Evolutionary conservation across 805 yeast genomes (phyloP).

Genomic region (Komagataella pastoris): DNA sequence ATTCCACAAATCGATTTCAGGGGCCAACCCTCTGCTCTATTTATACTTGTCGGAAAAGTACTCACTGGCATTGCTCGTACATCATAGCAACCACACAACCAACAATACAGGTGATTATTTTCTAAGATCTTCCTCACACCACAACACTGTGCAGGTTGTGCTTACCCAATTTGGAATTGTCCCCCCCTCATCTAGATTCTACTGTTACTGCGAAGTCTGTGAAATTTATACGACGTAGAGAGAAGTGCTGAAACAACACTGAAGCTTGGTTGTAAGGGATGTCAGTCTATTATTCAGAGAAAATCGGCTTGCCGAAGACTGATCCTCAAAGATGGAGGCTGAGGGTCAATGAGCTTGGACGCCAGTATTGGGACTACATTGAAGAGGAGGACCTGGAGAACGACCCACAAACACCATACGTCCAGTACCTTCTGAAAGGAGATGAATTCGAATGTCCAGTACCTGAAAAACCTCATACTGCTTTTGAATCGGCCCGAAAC

Average conservation of each 20-base stretch:
- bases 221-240: no score
- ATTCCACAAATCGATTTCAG: background rate
- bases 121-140: background rate
- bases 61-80: background rate
- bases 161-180: background rate
- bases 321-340: constrained; percentile 71
- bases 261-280: background rate
- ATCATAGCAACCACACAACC: background rate
- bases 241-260: no score
- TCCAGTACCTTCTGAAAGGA: constrained; percentile 38
- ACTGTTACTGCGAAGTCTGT: no score
- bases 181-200: no score
- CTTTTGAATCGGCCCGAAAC: constrained; percentile 47
- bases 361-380: constrained; percentile 70
- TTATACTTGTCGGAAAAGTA: background rate
- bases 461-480: constrained; percentile 15
- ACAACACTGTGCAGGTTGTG: background rate
- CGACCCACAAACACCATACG: constrained; percentile 40
- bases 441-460: constrained; percentile 14
- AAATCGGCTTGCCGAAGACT: constrained; percentile 49
- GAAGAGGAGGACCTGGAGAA: constrained; percentile 20
- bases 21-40: background rate
- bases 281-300: constrained; percentile 43
- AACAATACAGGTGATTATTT: background rate
- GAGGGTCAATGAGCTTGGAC: constrained; percentile 54